These are phyloP conservation scores for Volvariella volvacea DNA, from an alignment of 1,284 basidiomycete genomes.

Conservation along the genomic window DNA sequence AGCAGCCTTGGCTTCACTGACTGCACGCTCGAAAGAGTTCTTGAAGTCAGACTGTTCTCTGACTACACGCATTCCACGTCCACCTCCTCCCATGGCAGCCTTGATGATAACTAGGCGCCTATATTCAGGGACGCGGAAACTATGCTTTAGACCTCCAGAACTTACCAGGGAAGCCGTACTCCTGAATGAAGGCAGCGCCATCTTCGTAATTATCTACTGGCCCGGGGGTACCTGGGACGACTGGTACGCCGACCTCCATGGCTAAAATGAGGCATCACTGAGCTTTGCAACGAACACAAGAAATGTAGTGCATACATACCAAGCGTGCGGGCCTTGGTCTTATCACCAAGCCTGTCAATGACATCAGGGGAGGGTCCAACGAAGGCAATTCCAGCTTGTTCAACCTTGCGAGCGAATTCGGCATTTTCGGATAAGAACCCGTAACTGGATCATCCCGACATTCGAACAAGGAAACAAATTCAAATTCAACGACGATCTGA, in stretches of 20 bases:
- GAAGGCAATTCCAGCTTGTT: slow-evolving; percentile 95
- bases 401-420: slow-evolving; percentile 91
- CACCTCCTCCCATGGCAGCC: slow-evolving; percentile 98
- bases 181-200: slow-evolving; percentile 85
- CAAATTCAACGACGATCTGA: not conserved
- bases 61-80: slow-evolving; percentile 98
- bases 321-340: slow-evolving; percentile 92
- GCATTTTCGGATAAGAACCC: slow-evolving; percentile 99
- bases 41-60: slow-evolving; percentile 90
- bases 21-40: slow-evolving; percentile 87
- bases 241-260: slow-evolving; percentile 86
- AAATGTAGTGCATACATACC: slow-evolving; percentile 37
- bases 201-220: slow-evolving; percentile 82
- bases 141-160: slow-evolving; percentile 6
- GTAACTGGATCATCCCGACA: slow-evolving; percentile 49
- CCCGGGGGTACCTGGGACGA: slow-evolving; percentile 96
- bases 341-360: slow-evolving; percentile 97
- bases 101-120: slow-evolving; percentile 81
- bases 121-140: not conserved
- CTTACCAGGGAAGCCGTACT: slow-evolving; percentile 91
- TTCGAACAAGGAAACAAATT: slow-evolving; percentile 1
- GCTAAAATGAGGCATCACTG: slow-evolving; percentile 33
- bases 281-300: slow-evolving; percentile 5
- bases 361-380: slow-evolving; percentile 95
- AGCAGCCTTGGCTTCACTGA: slow-evolving; percentile 91